phyloP scores from a whole-genome alignment of 257 asterid species.

The Solanum acaule region DNA sequence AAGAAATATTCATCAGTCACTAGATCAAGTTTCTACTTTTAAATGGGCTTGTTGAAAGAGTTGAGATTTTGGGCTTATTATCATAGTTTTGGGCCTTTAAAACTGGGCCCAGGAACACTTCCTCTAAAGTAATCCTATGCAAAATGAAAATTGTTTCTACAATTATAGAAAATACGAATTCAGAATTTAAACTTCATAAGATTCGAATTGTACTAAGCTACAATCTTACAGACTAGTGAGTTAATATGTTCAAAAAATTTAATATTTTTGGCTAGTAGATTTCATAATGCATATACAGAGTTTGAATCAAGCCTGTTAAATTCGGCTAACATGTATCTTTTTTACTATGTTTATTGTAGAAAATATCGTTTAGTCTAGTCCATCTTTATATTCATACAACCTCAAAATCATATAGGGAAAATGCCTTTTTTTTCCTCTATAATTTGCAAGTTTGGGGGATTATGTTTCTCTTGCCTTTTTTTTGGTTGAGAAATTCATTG shows the following conservation, averaged over 20 bases:
- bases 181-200: background rate
- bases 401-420: background rate
- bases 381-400: background rate
- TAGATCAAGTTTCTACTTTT: background rate
- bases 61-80: background rate
- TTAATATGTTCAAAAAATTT: background rate
- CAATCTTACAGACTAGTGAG: background rate
- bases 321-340: background rate
- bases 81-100: background rate
- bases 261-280: background rate
- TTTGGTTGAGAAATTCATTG: background rate
- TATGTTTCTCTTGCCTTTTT: background rate
- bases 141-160: background rate
- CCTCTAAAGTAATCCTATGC: background rate
- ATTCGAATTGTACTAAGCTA: background rate
- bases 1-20: background rate
- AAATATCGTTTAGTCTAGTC: background rate
- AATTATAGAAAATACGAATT: background rate
- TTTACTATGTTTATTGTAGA: background rate
- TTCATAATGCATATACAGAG: background rate
- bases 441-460: background rate
- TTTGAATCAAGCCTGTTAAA: background rate
- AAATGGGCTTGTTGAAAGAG: background rate
- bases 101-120: background rate
- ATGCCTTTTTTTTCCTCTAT: background rate